Evolutionary conservation across 176 grass and related monocot species (phyloP), one percentile per base, ranked within the genome.

Genomic region (Zea mays): DNA sequence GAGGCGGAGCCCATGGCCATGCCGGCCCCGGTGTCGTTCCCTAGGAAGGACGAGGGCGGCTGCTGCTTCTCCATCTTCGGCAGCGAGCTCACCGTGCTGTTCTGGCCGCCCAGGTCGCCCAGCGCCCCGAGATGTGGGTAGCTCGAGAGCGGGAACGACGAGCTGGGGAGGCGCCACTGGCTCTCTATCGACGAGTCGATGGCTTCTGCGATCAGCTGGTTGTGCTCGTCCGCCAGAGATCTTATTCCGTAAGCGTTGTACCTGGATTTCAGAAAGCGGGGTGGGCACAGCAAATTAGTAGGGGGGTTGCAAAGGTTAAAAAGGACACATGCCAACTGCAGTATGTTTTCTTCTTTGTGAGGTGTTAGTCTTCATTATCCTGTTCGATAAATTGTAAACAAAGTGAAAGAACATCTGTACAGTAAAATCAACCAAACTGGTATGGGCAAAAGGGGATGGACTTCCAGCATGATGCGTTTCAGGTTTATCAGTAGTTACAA

Each of bases 141-240:
- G 72, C 64, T 84, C 17, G 67, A 62, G 16, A 84, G 73, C 2
- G 84, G 68, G 34, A 89, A 89, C 4, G 80, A 11, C 0, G 90
- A 78, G 52, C 36, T 81, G 14, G 69, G 73, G n/a, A 73, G 39
- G 42, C 83, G 79, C 90, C 90, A 88, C 27, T 81, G 81, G 65
- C 71, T 86, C 35, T 88, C 86, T 20, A 93, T 27, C 1, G 86
- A 71, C 10, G 73, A 75, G 38, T 87, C 74, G 3, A 86, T 80
- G n/a, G 89, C 79, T 78, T 96, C 93, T 66, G 88, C 5, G 58
- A 97, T 74, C 70, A 77, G 60, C 66, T 81, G 82, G 16, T 55
- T 97, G 40, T 90, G 93, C 79, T 97, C 93, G 1, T 92, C 87
- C 3, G 44, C 65, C 47, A 83, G 49, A 8, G 85, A 75, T 64